Base-by-base conservation (phyloP, 441 rosid species). In the Erodium texanum region DNA sequence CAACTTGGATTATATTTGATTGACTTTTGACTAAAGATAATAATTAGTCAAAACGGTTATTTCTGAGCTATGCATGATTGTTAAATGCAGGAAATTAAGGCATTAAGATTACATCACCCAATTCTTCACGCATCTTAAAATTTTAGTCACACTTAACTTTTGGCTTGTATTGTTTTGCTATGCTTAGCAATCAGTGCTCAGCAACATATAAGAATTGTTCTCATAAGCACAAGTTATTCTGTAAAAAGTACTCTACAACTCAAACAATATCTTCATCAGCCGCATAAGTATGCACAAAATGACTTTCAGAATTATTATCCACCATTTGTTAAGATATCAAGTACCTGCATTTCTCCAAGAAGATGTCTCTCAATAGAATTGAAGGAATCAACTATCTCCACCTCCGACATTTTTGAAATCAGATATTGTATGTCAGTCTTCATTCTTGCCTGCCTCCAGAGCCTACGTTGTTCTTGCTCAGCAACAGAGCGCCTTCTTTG, bases 301-400 rank as follows among this genome's bases (percentile, higher is more conserved):
- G 61, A 7, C 61, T 45, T 45, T 7, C 11, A 18, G 61, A 54
- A 54, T n/a, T n/a, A n/a, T n/a, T n/a, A n/a, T n/a, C n/a, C n/a
- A n/a, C n/a, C n/a, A n/a, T n/a, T n/a, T n/a, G n/a, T 54, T 7
- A 66, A 18, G 27, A 67, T 12, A 70, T 52, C 74, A 67, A 38
- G 65, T 74, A 92, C 99, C 89, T 81, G 83, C 70, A 79, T 77
- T 87, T 94, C 97, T 66, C 79, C 79, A n/a, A 56, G 84, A 69
- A 94, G 83, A 82, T 87, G 86, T 74, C 81, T 86, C 86, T 94
- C 99, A 54, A 94, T 87, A 54, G 92, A 89, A 82, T 87, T 85
- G 80, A 94, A 94, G 76, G 94, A 87, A 76, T 94, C 99, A 67
- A 92, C 87, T 71, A 84, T 82, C 81, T 94, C 99, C 81, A 94